phyloP scores from a whole-genome alignment of 2,329 filamentous ascomycete genomes.

The Zymoseptoria pseudotritici region DNA sequence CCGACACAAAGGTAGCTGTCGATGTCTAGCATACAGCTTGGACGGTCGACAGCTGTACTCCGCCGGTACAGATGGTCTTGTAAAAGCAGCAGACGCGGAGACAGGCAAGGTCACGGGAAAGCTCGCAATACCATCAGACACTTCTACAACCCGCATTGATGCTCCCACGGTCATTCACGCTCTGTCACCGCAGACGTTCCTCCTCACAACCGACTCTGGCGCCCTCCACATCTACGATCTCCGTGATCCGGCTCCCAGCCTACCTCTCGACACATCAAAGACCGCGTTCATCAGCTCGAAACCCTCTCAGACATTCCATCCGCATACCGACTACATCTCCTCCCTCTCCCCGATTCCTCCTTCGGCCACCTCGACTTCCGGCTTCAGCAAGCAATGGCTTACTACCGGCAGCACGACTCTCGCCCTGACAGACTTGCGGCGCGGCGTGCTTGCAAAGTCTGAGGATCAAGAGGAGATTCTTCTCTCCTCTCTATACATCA shows the following conservation, averaged over 20 bases:
- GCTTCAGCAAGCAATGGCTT: constrained; percentile 90
- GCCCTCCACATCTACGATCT: constrained; percentile 84
- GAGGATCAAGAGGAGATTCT: constrained; percentile 95
- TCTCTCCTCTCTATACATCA: constrained; percentile 70
- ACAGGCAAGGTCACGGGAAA: constrained; percentile 70
- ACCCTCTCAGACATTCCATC: constrained; percentile 72
- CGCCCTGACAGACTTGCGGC: constrained; percentile 78
- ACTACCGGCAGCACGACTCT: constrained; percentile 88
- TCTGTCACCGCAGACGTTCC: constrained; percentile 77
- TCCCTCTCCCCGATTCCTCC: constrained; percentile 78
- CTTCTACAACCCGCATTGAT: constrained; percentile 48
- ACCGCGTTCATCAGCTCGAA: constrained; percentile 47
- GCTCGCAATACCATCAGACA: constrained; percentile 60
- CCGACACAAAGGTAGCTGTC: constrained; percentile 89
- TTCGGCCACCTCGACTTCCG: constrained; percentile 71
- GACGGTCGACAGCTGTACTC: constrained; percentile 65
- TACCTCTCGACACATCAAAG: constrained; percentile 30
- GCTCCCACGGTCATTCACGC: constrained; percentile 73
- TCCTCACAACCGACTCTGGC: constrained; percentile 85
- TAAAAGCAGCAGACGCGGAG: constrained; percentile 52
- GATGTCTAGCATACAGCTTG: constrained; percentile 67
- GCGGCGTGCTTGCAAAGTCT: constrained; percentile 78
- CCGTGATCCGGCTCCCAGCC: constrained; percentile 45
- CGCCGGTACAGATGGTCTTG: constrained; percentile 55
- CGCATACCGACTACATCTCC: constrained; percentile 89